These are phyloP conservation scores for Gardenia jasminoides DNA, from an alignment of 257 asterid species.

Conservation along the genomic window DNA sequence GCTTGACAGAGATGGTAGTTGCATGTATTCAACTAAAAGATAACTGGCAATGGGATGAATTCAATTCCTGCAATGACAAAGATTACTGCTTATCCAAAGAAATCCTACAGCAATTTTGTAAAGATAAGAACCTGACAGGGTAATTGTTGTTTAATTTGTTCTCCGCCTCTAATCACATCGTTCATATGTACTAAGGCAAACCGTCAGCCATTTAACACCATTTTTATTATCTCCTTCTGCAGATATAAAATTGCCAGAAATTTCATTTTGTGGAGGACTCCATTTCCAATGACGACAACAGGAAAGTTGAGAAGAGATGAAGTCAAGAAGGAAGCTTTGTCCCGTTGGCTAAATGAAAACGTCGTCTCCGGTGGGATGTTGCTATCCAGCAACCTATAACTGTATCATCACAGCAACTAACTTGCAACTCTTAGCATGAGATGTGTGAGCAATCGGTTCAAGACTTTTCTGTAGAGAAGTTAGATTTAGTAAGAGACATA, in stretches of 20 bases:
- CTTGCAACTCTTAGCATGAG: neutral
- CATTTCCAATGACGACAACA: conserved; percentile 72
- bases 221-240: conserved; percentile 18
- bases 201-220: neutral
- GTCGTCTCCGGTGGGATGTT: conserved; percentile 36
- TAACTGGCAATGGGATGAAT: conserved; percentile 70
- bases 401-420: neutral
- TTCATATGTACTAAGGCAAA: too few species aligned
- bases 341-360: conserved; percentile 32
- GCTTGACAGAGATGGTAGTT: conserved; percentile 67
- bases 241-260: conserved; percentile 78
- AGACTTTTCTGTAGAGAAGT: neutral
- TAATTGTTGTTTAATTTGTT: conserved; percentile 19
- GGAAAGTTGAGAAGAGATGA: conserved; percentile 79
- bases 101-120: conserved; percentile 64
- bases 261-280: conserved; percentile 49
- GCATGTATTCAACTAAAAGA: conserved; percentile 60
- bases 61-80: conserved; percentile 22
- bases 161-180: neutral
- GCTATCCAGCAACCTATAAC: conserved; percentile 56
- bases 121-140: conserved; percentile 60
- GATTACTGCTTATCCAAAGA: conserved; percentile 44
- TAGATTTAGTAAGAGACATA: neutral
- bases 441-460: neutral
- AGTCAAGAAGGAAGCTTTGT: conserved; percentile 50